Conservation (phyloP, 805 yeast species). For the Candida caryicola region DNA sequence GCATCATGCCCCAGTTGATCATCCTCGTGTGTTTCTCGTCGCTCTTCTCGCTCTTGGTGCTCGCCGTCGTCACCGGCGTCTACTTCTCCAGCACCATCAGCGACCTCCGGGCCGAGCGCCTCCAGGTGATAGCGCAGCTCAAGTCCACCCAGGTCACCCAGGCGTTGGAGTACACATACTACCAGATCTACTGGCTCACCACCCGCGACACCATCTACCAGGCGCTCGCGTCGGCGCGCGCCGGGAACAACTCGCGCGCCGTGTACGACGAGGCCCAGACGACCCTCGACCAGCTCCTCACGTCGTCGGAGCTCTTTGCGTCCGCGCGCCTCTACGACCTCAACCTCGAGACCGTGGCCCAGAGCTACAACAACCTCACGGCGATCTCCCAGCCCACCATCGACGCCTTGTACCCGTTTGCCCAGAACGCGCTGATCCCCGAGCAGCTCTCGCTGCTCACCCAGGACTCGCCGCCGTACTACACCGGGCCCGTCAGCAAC, state of each 20-base stretch:
- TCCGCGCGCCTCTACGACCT: conserved; percentile 69
- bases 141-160: conserved; percentile 79
- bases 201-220: conserved; percentile 57
- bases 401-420: conserved; percentile 49
- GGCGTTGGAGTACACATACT: conserved; percentile 57
- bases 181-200: conserved; percentile 66
- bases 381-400: conserved; percentile 26
- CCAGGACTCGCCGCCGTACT: conserved; percentile 17
- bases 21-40: conserved; percentile 68
- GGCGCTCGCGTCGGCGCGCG: conserved; percentile 60
- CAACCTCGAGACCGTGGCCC: conserved; percentile 46
- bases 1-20: conserved; percentile 74
- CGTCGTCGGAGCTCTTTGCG: conserved; percentile 60
- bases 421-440: conserved; percentile 44
- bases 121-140: conserved; percentile 75
- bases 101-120: conserved; percentile 62
- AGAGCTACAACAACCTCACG: conserved; percentile 26
- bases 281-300: conserved; percentile 56
- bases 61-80: conserved; percentile 71
- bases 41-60: conserved; percentile 61
- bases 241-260: conserved; percentile 63
- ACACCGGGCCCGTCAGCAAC: conserved; percentile 66
- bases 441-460: conserved; percentile 25
- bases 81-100: conserved; percentile 66
- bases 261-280: conserved; percentile 42